phyloP scores from a whole-genome alignment of 371 early-diverging fungal species.

The Mucor mucedo region DNA sequence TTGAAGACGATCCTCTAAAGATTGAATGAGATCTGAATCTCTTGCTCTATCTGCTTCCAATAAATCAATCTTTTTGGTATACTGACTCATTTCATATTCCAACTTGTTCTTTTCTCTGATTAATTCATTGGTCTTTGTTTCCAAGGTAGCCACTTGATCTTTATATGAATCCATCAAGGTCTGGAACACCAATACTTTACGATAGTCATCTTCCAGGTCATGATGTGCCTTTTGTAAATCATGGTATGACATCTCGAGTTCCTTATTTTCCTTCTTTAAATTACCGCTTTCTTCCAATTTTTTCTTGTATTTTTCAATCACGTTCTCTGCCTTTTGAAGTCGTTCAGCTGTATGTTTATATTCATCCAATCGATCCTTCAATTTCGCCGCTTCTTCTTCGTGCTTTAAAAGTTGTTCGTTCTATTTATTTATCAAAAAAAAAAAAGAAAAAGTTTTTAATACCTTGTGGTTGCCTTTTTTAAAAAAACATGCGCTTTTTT shows the following conservation, averaged over 20 bases:
- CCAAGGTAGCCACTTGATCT: slow-evolving; percentile 77
- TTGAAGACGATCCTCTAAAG: slow-evolving; percentile 80
- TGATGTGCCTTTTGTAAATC: slow-evolving; percentile 68
- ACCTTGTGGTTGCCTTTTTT: too few species aligned
- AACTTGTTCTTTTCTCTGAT: slow-evolving; percentile 74
- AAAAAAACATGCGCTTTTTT: too few species aligned
- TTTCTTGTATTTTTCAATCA: slow-evolving; percentile 94
- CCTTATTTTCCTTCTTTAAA: slow-evolving; percentile 77
- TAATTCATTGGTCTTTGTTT: slow-evolving; percentile 71
- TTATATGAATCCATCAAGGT: slow-evolving; percentile 87
- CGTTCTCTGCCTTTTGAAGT: slow-evolving; percentile 89
- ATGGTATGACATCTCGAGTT: slow-evolving; percentile 81
- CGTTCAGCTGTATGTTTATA: slow-evolving; percentile 87
- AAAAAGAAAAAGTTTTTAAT: background rate
- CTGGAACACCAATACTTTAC: slow-evolving; percentile 78
- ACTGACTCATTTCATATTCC: slow-evolving; percentile 72
- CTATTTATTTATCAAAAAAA: slow-evolving; percentile 36
- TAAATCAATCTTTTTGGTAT: slow-evolving; percentile 64
- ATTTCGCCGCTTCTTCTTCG: slow-evolving; percentile 69
- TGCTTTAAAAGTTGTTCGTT: slow-evolving; percentile 60
- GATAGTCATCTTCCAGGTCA: slow-evolving; percentile 86
- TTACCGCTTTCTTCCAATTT: slow-evolving; percentile 89
- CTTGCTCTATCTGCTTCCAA: slow-evolving; percentile 68
- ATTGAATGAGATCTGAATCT: slow-evolving; percentile 77
- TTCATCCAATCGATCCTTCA: slow-evolving; percentile 91